Evolutionary conservation across 768 basidiomycete species (phyloP).

Genomic region (Russula abietina): DNA sequence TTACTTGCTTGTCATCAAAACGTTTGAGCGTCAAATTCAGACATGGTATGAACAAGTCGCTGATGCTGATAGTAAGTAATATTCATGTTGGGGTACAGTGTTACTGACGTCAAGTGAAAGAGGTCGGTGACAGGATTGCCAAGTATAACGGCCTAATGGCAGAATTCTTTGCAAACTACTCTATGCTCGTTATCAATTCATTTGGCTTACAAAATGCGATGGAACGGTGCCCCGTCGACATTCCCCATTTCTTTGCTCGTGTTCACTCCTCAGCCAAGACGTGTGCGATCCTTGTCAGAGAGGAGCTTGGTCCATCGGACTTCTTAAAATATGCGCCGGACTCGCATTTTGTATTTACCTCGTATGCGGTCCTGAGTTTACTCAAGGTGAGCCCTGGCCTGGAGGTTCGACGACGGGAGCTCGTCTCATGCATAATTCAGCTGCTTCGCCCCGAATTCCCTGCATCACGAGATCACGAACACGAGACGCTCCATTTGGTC

Average conservation of each 20-base stretch:
- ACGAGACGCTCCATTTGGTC: conserved; percentile 61
- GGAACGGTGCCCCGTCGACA: conserved; percentile 64
- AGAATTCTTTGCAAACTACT: conserved; percentile 80
- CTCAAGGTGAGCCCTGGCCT: conserved; percentile 67
- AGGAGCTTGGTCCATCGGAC: conserved; percentile 70
- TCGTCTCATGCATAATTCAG: conserved; percentile 34
- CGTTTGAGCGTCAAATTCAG: conserved; percentile 72
- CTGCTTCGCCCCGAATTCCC: conserved; percentile 81
- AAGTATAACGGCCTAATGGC: conserved; percentile 50
- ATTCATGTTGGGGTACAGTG: not conserved
- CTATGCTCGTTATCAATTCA: conserved; percentile 84
- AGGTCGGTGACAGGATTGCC: conserved; percentile 11
- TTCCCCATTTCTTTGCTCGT: conserved; percentile 78
- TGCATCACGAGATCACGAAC: conserved; percentile 66
- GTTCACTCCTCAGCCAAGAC: conserved; percentile 67
- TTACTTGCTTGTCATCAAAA: conserved; percentile 77
- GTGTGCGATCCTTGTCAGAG: conserved; percentile 67
- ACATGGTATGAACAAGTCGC: conserved; percentile 55
- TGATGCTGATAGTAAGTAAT: conserved; percentile 22
- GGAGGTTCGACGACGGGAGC: not conserved
- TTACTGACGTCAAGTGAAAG: conserved; percentile 1
- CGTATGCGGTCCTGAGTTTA: conserved; percentile 89
- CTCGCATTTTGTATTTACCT: conserved; percentile 83
- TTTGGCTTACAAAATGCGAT: conserved; percentile 97
- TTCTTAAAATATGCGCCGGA: conserved; percentile 83